Percentiles rank a stretch among this genome's conserved stretches.
Evolutionary conservation across 257 asterid genomes (phyloP).

Genomic region (Echites panduratus): DNA sequence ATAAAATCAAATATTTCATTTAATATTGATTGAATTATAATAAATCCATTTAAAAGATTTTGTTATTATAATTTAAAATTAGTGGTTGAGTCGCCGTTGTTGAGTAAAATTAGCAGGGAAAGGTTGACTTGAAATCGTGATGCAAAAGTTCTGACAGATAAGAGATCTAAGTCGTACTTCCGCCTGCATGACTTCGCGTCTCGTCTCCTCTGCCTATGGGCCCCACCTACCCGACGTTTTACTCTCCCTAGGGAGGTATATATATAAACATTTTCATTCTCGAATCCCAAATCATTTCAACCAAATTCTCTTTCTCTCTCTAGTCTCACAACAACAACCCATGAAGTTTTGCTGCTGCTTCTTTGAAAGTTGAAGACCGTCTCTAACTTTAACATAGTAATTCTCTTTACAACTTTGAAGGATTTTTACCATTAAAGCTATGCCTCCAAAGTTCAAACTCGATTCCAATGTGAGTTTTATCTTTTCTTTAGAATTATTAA

Average conservation of each 20-base stretch:
- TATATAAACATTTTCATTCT: neutral
- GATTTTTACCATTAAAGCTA: neutral
- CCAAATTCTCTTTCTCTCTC: neutral
- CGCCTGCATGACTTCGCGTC: neutral
- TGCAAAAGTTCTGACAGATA: neutral
- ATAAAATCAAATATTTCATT: too few relatives aligned
- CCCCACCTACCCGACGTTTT: neutral
- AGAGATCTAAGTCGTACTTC: neutral
- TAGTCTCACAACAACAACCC: neutral
- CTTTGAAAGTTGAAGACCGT: neutral
- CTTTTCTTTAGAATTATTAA: too few relatives aligned
- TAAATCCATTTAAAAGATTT: too few relatives aligned
- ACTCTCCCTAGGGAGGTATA: too few relatives aligned
- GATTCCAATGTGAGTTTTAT: slow-evolving; percentile 8
- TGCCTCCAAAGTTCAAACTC: slow-evolving; percentile 11
- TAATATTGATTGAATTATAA: too few relatives aligned
- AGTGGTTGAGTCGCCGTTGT: too few relatives aligned
- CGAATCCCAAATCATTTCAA: neutral
- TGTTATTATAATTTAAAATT: too few relatives aligned
- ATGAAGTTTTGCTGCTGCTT: neutral
- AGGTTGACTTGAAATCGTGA: neutral
- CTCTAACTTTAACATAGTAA: neutral
- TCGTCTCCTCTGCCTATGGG: neutral
- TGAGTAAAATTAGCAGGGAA: neutral
- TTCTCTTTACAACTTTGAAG: neutral